These are phyloP conservation scores for Glycyrrhiza uralensis DNA, from an alignment of 306 rosid species.

Conservation along the genomic window DNA sequence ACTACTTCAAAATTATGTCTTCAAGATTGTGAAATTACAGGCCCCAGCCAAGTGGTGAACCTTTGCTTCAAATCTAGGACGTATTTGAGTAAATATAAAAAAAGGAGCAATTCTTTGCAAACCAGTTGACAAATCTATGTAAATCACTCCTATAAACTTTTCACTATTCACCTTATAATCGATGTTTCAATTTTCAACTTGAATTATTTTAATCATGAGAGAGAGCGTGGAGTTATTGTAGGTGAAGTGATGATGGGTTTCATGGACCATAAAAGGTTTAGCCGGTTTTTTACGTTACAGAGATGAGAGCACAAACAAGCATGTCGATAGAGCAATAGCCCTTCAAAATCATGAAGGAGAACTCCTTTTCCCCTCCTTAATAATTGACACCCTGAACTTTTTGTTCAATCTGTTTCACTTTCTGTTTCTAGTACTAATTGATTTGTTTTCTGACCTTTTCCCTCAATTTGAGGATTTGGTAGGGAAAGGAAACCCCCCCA, in stretches of 20 bases:
- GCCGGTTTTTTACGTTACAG: conserved; percentile 36
- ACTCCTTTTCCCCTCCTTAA: conserved; percentile 11
- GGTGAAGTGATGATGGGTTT: conserved; percentile 45
- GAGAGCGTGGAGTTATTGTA: not conserved
- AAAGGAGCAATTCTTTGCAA: not conserved
- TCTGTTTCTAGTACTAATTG: conserved; percentile 22
- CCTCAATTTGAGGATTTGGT: conserved; percentile 51
- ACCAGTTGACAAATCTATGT: not conserved
- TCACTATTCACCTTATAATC: not conserved
- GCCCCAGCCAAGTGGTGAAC: conserved; percentile 26
- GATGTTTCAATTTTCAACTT: conserved; percentile 18
- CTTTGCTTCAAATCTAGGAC: conserved; percentile 30
- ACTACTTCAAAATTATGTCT: conserved; percentile 32
- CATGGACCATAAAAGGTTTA: conserved; percentile 30
- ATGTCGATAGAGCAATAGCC: conserved; percentile 40
- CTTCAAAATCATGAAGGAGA: conserved; percentile 26
- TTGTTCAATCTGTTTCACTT: conserved; percentile 29
- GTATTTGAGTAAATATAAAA: not conserved
- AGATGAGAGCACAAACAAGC: conserved; percentile 63
- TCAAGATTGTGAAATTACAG: conserved; percentile 29
- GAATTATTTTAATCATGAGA: conserved; percentile 17
- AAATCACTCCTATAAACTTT: not conserved
- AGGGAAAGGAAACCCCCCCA: conserved; percentile 27
- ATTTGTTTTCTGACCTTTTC: conserved; percentile 26
- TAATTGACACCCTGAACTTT: conserved; percentile 45